Evolutionary conservation across 2,329 filamentous ascomycete species (phyloP).

Genomic region (Arthrinium puccinioides): DNA sequence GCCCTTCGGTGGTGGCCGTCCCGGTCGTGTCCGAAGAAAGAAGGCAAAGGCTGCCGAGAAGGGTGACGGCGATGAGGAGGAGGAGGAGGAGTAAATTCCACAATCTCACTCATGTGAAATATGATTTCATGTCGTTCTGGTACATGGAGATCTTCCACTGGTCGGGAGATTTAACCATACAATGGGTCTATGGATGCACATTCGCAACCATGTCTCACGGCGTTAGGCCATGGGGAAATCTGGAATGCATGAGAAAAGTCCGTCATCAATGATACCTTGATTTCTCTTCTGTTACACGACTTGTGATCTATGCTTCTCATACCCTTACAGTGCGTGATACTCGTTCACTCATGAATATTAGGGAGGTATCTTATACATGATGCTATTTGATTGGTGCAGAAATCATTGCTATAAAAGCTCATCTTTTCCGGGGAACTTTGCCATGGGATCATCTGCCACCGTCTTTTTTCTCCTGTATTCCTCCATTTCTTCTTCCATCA

Average conservation of each 20-base stretch:
- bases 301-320: too few relatives aligned
- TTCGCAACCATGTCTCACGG: slow-evolving; percentile 41
- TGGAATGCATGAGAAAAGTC: slow-evolving; percentile 27
- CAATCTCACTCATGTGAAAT: slow-evolving; percentile 8
- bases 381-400: too few relatives aligned
- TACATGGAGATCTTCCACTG: slow-evolving; percentile 22
- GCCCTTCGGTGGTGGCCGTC: slow-evolving; percentile 94
- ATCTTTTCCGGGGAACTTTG: slow-evolving; percentile 68
- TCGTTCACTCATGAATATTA: too few relatives aligned
- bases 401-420: slow-evolving; percentile 42
- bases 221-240: slow-evolving; percentile 42
- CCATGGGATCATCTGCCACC: slow-evolving; percentile 80
- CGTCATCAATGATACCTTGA: slow-evolving; percentile 14
- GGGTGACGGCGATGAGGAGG: slow-evolving; percentile 71
- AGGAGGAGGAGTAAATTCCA: slow-evolving; percentile 64
- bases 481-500: slow-evolving; percentile 83
- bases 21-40: slow-evolving; percentile 98
- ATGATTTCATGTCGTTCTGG: too few relatives aligned
- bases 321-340: too few relatives aligned
- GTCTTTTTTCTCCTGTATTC: slow-evolving; percentile 71
- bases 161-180: slow-evolving; percentile 24
- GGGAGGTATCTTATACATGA: too few relatives aligned
- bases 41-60: slow-evolving; percentile 95
- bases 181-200: slow-evolving; percentile 26
- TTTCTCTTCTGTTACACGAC: slow-evolving; percentile 10